These are phyloP conservation scores for Globisporangium recalcitrans DNA, from an alignment of 352 stramenopile species.

Conservation along the genomic window DNA sequence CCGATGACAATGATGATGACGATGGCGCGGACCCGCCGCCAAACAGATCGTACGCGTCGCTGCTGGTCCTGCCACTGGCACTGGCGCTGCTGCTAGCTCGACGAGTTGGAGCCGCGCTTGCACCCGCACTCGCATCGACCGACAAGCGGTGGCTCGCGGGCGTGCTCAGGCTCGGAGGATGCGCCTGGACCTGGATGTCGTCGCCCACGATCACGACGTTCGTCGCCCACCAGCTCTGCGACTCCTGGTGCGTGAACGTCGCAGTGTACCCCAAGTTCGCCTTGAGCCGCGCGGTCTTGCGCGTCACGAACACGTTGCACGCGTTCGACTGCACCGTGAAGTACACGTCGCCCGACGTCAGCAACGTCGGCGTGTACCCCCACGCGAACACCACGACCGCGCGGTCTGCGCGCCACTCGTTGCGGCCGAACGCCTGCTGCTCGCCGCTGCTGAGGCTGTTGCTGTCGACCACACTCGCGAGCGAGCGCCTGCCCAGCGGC, in stretches of 20 bases:
- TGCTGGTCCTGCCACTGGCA: neutral
- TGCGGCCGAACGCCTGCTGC: constrained; percentile 14
- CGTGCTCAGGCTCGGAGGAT: constrained; percentile 14
- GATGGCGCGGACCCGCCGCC: constrained; percentile 9
- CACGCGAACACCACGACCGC: constrained; percentile 75
- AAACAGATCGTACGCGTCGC: constrained; percentile 14
- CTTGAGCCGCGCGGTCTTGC: constrained; percentile 68
- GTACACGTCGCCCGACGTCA: constrained; percentile 81
- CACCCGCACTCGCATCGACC: neutral
- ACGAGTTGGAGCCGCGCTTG: neutral
- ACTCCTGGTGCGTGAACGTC: constrained; percentile 80
- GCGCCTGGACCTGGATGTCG: constrained; percentile 64
- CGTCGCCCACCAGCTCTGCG: constrained; percentile 73
- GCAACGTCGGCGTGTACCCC: constrained; percentile 77
- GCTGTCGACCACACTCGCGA: constrained; percentile 44
- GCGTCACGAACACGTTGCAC: constrained; percentile 76
- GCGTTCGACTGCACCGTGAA: constrained; percentile 81
- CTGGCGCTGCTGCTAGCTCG: neutral
- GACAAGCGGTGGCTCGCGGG: neutral
- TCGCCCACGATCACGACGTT: constrained; percentile 80
- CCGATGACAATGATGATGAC: constrained; percentile 6
- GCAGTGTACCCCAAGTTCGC: constrained; percentile 77
- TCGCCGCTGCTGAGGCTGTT: constrained; percentile 1
- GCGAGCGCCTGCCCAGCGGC: constrained; percentile 42
- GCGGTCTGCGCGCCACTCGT: constrained; percentile 59